These are phyloP conservation scores for Dendrobium chrysotoxum DNA, from an alignment of 106 monocot genomes.

Conservation along the genomic window DNA sequence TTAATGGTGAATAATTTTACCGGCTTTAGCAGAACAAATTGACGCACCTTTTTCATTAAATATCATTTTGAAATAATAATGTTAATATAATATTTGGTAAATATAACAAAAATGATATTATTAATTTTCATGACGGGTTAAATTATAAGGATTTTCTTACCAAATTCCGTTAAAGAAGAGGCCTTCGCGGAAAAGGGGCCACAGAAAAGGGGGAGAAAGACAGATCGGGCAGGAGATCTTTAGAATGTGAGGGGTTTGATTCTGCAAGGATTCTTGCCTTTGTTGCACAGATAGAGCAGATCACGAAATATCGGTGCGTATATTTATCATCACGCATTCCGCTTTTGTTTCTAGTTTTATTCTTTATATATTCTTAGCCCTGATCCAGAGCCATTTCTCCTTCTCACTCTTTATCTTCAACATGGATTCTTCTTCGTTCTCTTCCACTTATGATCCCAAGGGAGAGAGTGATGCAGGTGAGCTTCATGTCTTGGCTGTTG, in stretches of 20 bases:
- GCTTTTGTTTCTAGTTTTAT: background rate
- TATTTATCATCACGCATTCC: background rate
- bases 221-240: background rate
- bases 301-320: conserved; percentile 8
- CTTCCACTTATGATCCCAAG: background rate
- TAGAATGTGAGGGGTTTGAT: background rate
- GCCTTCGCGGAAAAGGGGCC: background rate
- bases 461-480: background rate
- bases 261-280: conserved; percentile 2
- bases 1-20: no score
- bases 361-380: background rate
- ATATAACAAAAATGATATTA: no score
- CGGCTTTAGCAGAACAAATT: no score
- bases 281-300: conserved; percentile 4
- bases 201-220: background rate
- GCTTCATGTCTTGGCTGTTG: conserved; percentile 16
- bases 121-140: no score
- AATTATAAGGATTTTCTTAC: no score
- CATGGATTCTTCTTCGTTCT: background rate
- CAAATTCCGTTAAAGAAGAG: no score
- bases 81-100: no score
- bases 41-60: no score
- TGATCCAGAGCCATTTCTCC: background rate
- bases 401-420: background rate
- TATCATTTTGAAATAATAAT: no score